Percentiles rank a stretch among this genome's conserved stretches.
phyloP scores from a whole-genome alignment of 495 filamentous ascomycete genomes.

The Aspergillus bertholletiae region DNA sequence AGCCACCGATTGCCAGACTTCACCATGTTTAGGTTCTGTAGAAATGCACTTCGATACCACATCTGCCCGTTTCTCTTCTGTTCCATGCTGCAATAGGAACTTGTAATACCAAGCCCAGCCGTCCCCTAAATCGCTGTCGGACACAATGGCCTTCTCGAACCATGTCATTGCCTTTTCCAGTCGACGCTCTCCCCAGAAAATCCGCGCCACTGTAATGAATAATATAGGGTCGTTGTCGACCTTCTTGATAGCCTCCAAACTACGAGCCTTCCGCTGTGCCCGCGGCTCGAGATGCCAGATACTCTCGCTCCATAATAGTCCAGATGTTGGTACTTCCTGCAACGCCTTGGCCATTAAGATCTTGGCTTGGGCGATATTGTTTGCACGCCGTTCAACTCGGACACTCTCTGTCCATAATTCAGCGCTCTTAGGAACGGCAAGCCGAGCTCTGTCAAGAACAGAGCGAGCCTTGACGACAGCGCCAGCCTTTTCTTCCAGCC shows the following conservation, averaged over 20 bases:
- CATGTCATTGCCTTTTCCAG: constrained; percentile 90
- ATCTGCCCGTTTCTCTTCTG: constrained; percentile 82
- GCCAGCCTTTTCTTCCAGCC: constrained; percentile 82
- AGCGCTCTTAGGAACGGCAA: constrained; percentile 78
- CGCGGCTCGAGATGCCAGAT: constrained; percentile 92
- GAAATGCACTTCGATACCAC: constrained; percentile 70
- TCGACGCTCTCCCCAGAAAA: constrained; percentile 75
- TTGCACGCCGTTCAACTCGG: constrained; percentile 84
- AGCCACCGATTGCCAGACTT: constrained; percentile 81
- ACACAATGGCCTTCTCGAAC: constrained; percentile 91
- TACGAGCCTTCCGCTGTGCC: constrained; percentile 84
- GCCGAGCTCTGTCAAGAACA: constrained; percentile 83
- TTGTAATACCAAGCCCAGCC: constrained; percentile 99
- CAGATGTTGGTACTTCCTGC: constrained; percentile 86
- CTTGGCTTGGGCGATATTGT: constrained; percentile 79
- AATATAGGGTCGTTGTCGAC: constrained; percentile 87
- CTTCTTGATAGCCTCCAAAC: constrained; percentile 93
- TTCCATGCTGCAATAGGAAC: constrained; percentile 87
- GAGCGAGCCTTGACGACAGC: constrained; percentile 86
- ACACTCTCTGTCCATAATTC: constrained; percentile 91
- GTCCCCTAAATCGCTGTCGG: constrained; percentile 84
- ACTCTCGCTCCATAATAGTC: constrained; percentile 85
- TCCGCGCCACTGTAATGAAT: constrained; percentile 71
- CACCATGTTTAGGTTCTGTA: constrained; percentile 85
- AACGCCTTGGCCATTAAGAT: constrained; percentile 87